Evolutionary conservation across 2,329 filamentous ascomycete genomes (phyloP).

Genomic region (Neofusicoccum umdonicola): DNA sequence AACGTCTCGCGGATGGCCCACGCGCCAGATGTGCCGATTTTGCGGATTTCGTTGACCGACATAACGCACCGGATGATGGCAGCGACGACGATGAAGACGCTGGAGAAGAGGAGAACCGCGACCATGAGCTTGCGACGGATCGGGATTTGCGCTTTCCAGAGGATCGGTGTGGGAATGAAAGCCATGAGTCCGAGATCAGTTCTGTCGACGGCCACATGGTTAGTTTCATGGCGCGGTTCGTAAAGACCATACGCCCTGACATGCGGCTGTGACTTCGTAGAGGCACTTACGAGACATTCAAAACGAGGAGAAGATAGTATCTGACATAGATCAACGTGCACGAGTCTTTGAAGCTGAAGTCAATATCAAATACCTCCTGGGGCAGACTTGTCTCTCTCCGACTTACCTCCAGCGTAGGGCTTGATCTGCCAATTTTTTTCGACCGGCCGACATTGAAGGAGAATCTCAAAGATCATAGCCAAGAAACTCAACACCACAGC

Average conservation of each 20-base stretch:
- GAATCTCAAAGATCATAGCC: slow-evolving; percentile 35
- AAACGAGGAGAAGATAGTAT: slow-evolving; percentile 37
- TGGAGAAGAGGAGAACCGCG: slow-evolving; percentile 42
- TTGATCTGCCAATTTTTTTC: slow-evolving; percentile 42
- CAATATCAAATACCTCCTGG: background rate
- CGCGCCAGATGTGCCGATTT: slow-evolving; percentile 38
- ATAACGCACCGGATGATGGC: slow-evolving; percentile 43
- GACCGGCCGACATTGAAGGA: slow-evolving; percentile 33
- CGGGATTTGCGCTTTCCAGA: slow-evolving; percentile 42
- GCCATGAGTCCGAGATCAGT: slow-evolving; percentile 41
- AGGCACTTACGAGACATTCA: slow-evolving; percentile 30
- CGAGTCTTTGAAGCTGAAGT: slow-evolving; percentile 15
- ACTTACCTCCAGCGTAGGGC: slow-evolving; percentile 39
- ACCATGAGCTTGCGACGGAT: slow-evolving; percentile 40
- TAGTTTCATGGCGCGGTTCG: background rate
- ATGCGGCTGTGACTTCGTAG: background rate
- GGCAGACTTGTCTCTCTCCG: background rate
- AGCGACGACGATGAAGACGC: slow-evolving; percentile 46
- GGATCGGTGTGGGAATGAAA: slow-evolving; percentile 41
- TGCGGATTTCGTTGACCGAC: slow-evolving; percentile 36
- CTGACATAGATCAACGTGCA: slow-evolving; percentile 36
- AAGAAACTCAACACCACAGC: slow-evolving; percentile 25
- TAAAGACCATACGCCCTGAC: no score
- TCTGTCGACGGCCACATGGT: background rate
- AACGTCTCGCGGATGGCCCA: slow-evolving; percentile 49